These are phyloP conservation scores for Phialocephala subalpina DNA, from an alignment of 2,329 filamentous ascomycete genomes.

Conservation along the genomic window DNA sequence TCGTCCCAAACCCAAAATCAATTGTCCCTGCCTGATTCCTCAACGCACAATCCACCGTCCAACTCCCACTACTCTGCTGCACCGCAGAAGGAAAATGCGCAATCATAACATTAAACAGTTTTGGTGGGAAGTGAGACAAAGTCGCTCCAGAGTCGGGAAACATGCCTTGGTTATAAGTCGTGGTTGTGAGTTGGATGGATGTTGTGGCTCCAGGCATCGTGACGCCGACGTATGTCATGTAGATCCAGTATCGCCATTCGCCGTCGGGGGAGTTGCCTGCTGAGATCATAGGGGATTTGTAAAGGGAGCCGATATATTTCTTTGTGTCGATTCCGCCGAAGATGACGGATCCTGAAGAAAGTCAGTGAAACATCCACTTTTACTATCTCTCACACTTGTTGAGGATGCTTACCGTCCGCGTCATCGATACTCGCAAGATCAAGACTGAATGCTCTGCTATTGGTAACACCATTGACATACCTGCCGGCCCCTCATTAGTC, in stretches of 20 bases:
- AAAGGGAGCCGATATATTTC: slow-evolving; percentile 27
- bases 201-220: slow-evolving; percentile 14
- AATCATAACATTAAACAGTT: slow-evolving; percentile 17
- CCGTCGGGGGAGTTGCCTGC: slow-evolving; percentile 17
- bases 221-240: slow-evolving; percentile 25
- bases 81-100: slow-evolving; percentile 22
- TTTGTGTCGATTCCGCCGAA: slow-evolving; percentile 32
- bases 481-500: too few relatives aligned
- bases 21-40: slow-evolving; percentile 17
- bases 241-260: slow-evolving; percentile 27
- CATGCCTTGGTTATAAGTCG: slow-evolving; percentile 14
- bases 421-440: slow-evolving; percentile 25
- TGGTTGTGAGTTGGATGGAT: not conserved
- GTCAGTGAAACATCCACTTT: not conserved
- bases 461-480: slow-evolving; percentile 19
- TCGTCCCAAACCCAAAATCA: slow-evolving; percentile 27
- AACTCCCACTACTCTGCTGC: slow-evolving; percentile 14
- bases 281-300: slow-evolving; percentile 27
- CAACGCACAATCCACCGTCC: slow-evolving; percentile 20
- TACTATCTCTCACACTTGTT: too few relatives aligned
- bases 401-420: slow-evolving; percentile 17
- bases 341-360: slow-evolving; percentile 27
- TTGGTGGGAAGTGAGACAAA: slow-evolving; percentile 18
- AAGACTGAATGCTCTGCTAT: slow-evolving; percentile 30
- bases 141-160: slow-evolving; percentile 27